Evolutionary conservation across 2,329 filamentous ascomycete species (phyloP), one percentile per base, ranked within the genome.

Genomic region (Xylaria sp.): DNA sequence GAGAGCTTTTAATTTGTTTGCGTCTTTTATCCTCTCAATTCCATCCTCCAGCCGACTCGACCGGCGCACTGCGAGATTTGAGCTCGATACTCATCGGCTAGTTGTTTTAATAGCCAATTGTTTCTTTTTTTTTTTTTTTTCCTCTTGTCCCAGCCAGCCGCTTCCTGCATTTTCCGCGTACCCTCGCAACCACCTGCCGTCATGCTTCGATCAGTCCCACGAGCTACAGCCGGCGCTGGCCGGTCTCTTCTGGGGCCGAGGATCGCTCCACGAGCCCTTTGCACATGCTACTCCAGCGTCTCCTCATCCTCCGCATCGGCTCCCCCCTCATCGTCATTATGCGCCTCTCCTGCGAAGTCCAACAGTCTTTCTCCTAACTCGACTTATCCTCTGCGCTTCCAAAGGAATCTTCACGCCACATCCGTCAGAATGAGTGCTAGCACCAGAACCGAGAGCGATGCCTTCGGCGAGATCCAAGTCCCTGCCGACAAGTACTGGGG

Each of bases 401-500:
- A 70, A 50, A 70, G 76, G 72, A 73, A 72, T 64, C 73, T 84
- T 67, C 81, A 83, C 74, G 79, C 77, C 67, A 81, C 81, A 56
- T 72, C 80, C 40, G 60, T 70, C 69, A 84, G 76, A 74, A 84
- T 84, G 83, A 75, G 80, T 57, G 77, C 81, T 69, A 78, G 73
- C 67, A 90, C 89, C 69, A 88, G 95, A 80, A 92, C 90, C 74
- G 95, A 99, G 82, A 95, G 88, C 80, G 95, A 99, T 84, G 95
- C 95, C 80, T 98, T 98, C 84, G 95, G 95, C 81, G 93, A 96
- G 83, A 87, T 99, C 78, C 88, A 97, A 83, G 94, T 98, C 71
- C 86, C 91, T 43, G 85, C 86, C 69, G 92, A 97, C 87, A 94
- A 91, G 84, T 99, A 99, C 86, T 99, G 95, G 94, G 95, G 95